Evolutionary conservation across 192 early-diverging fungal genomes (phyloP).

Genomic region (Lunasporangiospora selenospora): DNA sequence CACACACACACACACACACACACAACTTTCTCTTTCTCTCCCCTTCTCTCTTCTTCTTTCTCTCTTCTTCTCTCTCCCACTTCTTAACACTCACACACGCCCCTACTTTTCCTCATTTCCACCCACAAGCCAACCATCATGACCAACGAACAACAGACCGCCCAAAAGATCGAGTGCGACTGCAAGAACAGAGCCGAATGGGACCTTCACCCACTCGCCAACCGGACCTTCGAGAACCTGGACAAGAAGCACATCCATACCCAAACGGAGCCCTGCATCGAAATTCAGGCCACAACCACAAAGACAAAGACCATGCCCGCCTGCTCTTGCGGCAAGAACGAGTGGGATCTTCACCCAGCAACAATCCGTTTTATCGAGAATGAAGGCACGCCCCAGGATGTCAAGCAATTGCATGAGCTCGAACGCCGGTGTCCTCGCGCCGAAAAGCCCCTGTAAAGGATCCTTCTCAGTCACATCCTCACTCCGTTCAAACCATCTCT

Average conservation of each 20-base stretch:
- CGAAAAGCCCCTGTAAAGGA: neutral
- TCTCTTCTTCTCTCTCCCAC: too few relatives aligned
- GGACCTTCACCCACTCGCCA: constrained; percentile 9
- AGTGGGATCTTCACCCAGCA: constrained; percentile 40
- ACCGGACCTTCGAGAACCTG: neutral
- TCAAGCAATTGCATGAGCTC: constrained; percentile 20
- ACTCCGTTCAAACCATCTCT: too few relatives aligned
- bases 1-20: too few relatives aligned
- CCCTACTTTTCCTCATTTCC: too few relatives aligned
- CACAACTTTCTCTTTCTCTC: too few relatives aligned
- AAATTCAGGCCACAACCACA: too few relatives aligned
- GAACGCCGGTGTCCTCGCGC: constrained; percentile 13
- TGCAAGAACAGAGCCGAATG: neutral
- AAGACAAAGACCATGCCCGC: too few relatives aligned
- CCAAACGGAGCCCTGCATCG: neutral
- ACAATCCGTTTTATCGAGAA: constrained; percentile 31
- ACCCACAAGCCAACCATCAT: constrained; percentile 4
- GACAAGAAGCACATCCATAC: neutral
- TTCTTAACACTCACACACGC: too few relatives aligned
- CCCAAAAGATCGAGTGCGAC: too few relatives aligned
- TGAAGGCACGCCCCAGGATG: constrained; percentile 19
- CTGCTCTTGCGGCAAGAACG: constrained; percentile 22
- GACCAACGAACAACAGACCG: neutral
- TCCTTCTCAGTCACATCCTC: too few relatives aligned
- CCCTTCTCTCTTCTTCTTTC: too few relatives aligned